These are phyloP conservation scores for Saccharum officinarum DNA, from an alignment of 176 grass and related monocot species.

Conservation along the genomic window DNA sequence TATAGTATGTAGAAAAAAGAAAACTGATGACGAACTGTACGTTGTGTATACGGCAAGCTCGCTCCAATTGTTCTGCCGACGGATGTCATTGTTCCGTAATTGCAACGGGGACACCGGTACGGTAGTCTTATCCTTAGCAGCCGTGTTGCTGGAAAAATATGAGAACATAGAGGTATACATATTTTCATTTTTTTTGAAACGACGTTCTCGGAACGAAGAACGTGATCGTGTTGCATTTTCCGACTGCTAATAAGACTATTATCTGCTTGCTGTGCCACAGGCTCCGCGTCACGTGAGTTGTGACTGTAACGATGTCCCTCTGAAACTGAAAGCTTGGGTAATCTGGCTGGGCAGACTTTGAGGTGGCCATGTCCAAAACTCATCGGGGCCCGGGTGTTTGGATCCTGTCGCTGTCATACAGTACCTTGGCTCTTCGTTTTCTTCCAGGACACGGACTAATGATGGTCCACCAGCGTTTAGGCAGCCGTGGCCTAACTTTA, in stretches of 20 bases:
- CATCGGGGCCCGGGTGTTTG: neutral
- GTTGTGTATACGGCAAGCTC: neutral
- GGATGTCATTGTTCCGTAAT: neutral
- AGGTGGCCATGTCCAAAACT: too few species aligned
- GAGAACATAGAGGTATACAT: neutral
- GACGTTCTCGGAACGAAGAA: too few species aligned
- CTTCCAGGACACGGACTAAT: neutral
- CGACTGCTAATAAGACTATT: too few species aligned
- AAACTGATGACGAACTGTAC: neutral
- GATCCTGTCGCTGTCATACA: neutral
- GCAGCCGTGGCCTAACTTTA: constrained; percentile 8
- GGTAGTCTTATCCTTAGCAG: neutral
- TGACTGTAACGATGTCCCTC: too few species aligned
- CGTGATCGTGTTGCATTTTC: too few species aligned
- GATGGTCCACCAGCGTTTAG: neutral
- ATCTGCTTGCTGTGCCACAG: neutral
- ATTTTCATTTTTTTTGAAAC: neutral
- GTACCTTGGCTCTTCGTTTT: neutral
- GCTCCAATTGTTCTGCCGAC: neutral
- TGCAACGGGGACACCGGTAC: neutral
- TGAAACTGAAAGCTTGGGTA: neutral
- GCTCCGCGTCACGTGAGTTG: neutral
- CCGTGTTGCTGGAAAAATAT: neutral
- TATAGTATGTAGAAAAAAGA: neutral
- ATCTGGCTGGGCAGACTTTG: too few species aligned